Evolutionary conservation across 2,329 filamentous ascomycete genomes (phyloP), one percentile per base, ranked within the genome.

Genomic region (Blumeriella jaapii): DNA sequence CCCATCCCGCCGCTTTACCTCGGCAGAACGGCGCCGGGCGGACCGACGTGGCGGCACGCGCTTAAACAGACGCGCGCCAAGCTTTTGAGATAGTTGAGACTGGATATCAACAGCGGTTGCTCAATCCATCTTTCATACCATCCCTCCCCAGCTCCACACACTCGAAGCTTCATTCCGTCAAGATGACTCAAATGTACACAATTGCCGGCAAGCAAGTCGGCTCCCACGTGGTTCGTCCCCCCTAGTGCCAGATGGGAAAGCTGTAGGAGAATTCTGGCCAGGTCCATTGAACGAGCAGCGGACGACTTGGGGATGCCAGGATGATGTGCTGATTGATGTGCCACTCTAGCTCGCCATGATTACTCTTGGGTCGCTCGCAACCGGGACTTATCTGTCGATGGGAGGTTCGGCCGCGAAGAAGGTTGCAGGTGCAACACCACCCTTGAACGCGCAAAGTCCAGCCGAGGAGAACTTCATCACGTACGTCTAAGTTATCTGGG

Each of bases 391-490:
- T 17, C 17, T 44, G 17, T 40, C 44, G 13, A 46, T 41, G 28
- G 44, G 51, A 39, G 53, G 53, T 31, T 45, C 46, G 30, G 29
- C 41, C 12, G 44, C 42, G 20, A 46, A 38, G 31, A 47, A 52
- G 44, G 49, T 49, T 36, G 15, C 44, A 53, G 36, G n/a, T n/a
- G n/a, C n/a, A n/a, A 44, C 40, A 42, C 54, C 54, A 44, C 53
- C 54, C 11, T 51, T 57, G 40, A 56, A 57, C 38, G 54, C 54
- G n/a, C 31, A 39, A 36, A 55, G 53, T 35, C 47, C 51, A 13
- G 54, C 56, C 22, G 53, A 57, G 50, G 54, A 56, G 48, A 55
- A 39, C 34, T 57, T 55, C 40, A 55, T 57, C 39, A 54, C 55
- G 54, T 56, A 52, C 33, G 53, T 52, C 23, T 15, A 11, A 3